phyloP scores from a whole-genome alignment of 129 eudicot species.

The Smallanthus sonchifolius region DNA sequence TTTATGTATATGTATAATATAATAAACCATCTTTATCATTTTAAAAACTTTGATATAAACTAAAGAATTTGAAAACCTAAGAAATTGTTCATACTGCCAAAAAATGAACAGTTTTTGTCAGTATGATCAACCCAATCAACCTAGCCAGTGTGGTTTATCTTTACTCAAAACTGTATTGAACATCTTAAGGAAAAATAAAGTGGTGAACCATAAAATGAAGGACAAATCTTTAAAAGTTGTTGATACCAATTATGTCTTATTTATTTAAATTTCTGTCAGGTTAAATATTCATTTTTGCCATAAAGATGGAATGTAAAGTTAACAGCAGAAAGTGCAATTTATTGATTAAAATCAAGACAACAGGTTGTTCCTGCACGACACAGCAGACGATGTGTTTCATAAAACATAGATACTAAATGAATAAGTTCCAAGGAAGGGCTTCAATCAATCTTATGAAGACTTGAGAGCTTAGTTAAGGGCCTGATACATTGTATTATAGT shows the following conservation, averaged over 20 bases:
- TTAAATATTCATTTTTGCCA: not conserved
- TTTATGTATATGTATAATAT: too few relatives aligned
- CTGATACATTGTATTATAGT: slow-evolving; percentile 33
- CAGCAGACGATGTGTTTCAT: slow-evolving; percentile 12
- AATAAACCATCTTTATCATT: too few relatives aligned
- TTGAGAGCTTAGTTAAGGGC: slow-evolving; percentile 26
- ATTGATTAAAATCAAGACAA: slow-evolving; percentile 19
- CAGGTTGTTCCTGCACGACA: slow-evolving; percentile 13
- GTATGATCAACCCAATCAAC: not conserved
- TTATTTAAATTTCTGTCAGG: not conserved
- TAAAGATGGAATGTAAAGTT: not conserved
- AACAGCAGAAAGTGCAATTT: slow-evolving; percentile 19
- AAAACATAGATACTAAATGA: slow-evolving; percentile 21
- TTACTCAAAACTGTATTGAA: not conserved
- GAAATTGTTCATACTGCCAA: too few relatives aligned
- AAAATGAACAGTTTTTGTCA: not conserved
- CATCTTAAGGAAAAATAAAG: too few relatives aligned
- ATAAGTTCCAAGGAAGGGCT: not conserved
- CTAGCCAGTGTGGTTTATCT: too few relatives aligned
- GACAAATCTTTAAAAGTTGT: not conserved
- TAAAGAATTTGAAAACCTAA: not conserved
- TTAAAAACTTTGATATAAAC: not conserved
- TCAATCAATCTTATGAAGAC: slow-evolving; percentile 2
- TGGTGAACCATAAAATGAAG: not conserved
- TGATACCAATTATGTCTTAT: not conserved